Conservation (phyloP, 345 rosid genomes). For the Citrus maxima region DNA sequence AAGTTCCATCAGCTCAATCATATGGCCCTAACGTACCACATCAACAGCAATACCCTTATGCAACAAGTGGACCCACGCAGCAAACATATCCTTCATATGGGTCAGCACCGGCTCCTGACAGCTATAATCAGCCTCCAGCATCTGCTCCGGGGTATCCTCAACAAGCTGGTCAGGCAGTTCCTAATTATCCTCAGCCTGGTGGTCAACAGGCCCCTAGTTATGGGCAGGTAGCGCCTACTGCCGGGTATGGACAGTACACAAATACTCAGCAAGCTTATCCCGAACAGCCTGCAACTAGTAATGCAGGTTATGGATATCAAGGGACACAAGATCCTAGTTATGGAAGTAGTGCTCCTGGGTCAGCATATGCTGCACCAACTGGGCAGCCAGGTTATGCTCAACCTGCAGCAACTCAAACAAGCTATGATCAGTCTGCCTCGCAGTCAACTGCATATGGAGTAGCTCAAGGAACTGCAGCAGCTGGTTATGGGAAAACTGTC, state of each 20-base stretch:
- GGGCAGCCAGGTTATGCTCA: conserved; percentile 58
- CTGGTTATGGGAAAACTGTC: conserved; percentile 39
- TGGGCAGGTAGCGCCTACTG: conserved; percentile 46
- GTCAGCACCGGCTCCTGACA: conserved; percentile 52
- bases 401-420: conserved; percentile 53
- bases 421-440: conserved; percentile 63
- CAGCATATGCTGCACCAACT: conserved; percentile 43
- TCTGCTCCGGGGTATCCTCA: conserved; percentile 42
- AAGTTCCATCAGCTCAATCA: conserved; percentile 43
- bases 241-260: conserved; percentile 54
- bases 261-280: conserved; percentile 55
- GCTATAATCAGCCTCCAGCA: conserved; percentile 46
- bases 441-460: conserved; percentile 56
- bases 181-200: conserved; percentile 46
- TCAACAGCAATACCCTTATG: conserved; percentile 71
- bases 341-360: conserved; percentile 31
- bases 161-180: conserved; percentile 51
- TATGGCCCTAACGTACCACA: conserved; percentile 51
- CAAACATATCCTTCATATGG: conserved; percentile 61
- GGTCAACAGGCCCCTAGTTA: conserved; percentile 46
- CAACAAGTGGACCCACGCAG: conserved; percentile 54
- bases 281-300: conserved; percentile 44
- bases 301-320: conserved; percentile 60
- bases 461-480: conserved; percentile 52
- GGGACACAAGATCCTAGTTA: conserved; percentile 64